These are phyloP conservation scores for Desmodesmus armatus DNA, from an alignment of 139 green algal genomes.

Conservation along the genomic window DNA sequence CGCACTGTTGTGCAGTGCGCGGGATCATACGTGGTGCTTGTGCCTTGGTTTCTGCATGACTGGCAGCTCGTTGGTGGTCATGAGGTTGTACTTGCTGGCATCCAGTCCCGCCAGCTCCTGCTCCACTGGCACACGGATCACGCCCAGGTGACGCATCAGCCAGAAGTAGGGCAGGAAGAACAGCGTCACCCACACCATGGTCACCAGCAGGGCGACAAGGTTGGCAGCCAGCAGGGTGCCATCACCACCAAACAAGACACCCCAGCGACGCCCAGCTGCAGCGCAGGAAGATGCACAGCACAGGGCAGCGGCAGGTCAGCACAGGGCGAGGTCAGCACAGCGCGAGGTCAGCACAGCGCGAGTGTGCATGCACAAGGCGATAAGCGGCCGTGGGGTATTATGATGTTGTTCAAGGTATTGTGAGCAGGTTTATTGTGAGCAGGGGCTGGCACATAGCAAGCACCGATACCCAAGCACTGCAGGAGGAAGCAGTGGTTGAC, in stretches of 20 bases:
- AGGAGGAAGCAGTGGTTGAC: no score
- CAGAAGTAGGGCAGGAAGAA: conserved; percentile 41
- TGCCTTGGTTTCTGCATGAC: conserved; percentile 3
- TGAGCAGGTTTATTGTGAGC: no score
- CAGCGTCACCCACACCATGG: conserved; percentile 9
- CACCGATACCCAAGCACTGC: no score
- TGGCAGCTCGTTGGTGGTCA: conserved; percentile 44
- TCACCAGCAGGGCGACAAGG: conserved; percentile 43
- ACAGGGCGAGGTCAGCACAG: not conserved
- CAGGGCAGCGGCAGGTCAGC: not conserved
- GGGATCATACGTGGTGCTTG: conserved; percentile 24
- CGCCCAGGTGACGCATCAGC: not conserved
- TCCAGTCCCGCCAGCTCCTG: conserved; percentile 42
- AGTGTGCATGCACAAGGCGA: not conserved
- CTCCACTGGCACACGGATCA: conserved; percentile 32
- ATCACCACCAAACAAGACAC: conserved; percentile 73
- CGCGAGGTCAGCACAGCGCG: not conserved
- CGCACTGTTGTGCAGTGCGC: no score
- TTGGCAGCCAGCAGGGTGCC: conserved; percentile 67
- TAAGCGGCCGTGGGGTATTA: no score
- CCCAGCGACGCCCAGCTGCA: conserved; percentile 40
- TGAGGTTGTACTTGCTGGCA: conserved; percentile 38
- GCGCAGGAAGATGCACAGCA: not conserved
- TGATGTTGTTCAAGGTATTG: no score
- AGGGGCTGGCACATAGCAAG: no score